Percentiles rank a stretch among this genome's conserved stretches.
These are phyloP conservation scores for Phaeosphaeriaceae sp. DNA, from an alignment of 2,329 filamentous ascomycete species.

Conservation along the genomic window DNA sequence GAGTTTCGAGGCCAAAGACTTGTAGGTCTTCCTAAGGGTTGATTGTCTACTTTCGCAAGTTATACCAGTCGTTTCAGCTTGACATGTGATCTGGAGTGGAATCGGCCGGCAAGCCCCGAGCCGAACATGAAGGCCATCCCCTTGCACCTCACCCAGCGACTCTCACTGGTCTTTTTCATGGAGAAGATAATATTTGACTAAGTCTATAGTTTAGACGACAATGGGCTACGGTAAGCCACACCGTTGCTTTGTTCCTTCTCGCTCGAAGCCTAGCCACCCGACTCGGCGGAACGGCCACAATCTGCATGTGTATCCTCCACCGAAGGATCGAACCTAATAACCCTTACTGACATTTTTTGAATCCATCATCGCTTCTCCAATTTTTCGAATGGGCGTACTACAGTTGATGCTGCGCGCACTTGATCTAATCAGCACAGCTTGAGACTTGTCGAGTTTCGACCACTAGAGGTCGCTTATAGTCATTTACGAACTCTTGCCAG, in stretches of 20 bases:
- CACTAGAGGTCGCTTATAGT: slow-evolving; percentile 10
- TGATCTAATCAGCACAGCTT: slow-evolving; percentile 17
- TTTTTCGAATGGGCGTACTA: slow-evolving; percentile 13
- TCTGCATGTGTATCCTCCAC: neutral
- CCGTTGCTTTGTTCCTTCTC: too few relatives aligned
- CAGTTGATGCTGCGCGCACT: slow-evolving; percentile 13
- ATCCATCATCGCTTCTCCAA: neutral
- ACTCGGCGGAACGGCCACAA: too few relatives aligned
- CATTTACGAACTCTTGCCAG: slow-evolving; percentile 53
- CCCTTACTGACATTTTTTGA: slow-evolving; percentile 1
- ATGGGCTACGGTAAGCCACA: neutral
- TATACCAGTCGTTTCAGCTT: too few relatives aligned
- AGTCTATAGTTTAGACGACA: neutral
- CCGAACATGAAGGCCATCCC: too few relatives aligned
- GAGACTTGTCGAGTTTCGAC: slow-evolving; percentile 10
- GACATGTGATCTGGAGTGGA: too few relatives aligned
- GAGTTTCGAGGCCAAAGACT: too few relatives aligned
- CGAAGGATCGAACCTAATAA: neutral
- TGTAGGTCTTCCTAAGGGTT: too few relatives aligned
- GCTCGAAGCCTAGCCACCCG: too few relatives aligned
- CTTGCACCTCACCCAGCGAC: too few relatives aligned
- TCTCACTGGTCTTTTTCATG: too few relatives aligned
- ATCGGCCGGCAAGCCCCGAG: too few relatives aligned
- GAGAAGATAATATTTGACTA: neutral
- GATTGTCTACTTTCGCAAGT: too few relatives aligned